These are phyloP conservation scores for Aspergillus felis DNA, from an alignment of 2,329 filamentous ascomycete genomes.

Conservation along the genomic window DNA sequence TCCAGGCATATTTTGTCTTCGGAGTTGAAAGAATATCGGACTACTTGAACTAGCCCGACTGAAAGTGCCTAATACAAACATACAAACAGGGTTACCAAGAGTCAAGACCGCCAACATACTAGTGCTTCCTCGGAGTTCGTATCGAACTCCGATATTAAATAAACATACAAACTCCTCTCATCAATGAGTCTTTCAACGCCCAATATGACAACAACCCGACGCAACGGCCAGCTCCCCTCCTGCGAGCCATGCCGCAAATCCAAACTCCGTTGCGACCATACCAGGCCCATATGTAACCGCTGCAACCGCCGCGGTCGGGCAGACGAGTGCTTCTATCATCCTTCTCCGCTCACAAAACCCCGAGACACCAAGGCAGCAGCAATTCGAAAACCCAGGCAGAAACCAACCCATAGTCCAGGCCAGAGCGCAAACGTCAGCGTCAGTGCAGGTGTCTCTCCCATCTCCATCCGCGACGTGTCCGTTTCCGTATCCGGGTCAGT, in stretches of 20 bases:
- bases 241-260: conserved; percentile 19
- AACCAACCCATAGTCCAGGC: neutral
- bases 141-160: too few relatives aligned
- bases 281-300: conserved; percentile 14
- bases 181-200: too few relatives aligned
- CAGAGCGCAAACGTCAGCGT: neutral
- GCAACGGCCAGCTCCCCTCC: neutral
- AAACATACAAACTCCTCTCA: too few relatives aligned
- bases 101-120: too few relatives aligned
- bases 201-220: too few relatives aligned
- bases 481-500: neutral
- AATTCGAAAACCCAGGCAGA: neutral
- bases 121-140: too few relatives aligned
- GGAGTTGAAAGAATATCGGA: too few relatives aligned
- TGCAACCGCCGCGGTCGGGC: conserved; percentile 8
- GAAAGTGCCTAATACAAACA: too few relatives aligned
- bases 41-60: too few relatives aligned
- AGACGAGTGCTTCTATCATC: conserved; percentile 4
- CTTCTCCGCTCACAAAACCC: neutral
- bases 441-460: neutral
- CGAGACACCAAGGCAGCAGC: neutral
- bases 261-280: conserved; percentile 23
- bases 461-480: neutral
- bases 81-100: too few relatives aligned
- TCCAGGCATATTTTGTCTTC: too few relatives aligned